Evolutionary conservation across 75 land plant genomes (phyloP).

Genomic region (Sequoia sempervirens): DNA sequence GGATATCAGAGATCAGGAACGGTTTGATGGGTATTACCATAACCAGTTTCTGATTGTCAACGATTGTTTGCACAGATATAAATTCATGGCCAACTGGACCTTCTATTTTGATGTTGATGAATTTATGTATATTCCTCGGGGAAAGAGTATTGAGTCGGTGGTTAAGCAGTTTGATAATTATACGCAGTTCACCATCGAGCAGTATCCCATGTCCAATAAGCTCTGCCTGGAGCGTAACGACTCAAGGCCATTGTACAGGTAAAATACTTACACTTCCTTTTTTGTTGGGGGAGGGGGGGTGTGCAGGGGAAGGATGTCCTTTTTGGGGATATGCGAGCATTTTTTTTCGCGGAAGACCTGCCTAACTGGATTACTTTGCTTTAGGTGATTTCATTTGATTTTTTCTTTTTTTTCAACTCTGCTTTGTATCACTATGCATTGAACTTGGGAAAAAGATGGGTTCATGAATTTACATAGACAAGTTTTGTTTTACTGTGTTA

Average conservation of each 20-base stretch:
- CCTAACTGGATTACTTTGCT: too few relatives aligned
- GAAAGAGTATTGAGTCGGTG: constrained; percentile 38
- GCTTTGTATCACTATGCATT: too few relatives aligned
- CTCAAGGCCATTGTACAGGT: not conserved
- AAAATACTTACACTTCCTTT: not conserved
- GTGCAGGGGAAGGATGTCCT: too few relatives aligned
- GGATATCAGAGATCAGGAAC: constrained; percentile 63
- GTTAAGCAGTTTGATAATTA: constrained; percentile 30
- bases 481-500: too few relatives aligned
- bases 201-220: constrained; percentile 65
- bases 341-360: too few relatives aligned
- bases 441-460: too few relatives aligned
- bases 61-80: constrained; percentile 77
- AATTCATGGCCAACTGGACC: constrained; percentile 70
- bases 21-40: constrained; percentile 81
- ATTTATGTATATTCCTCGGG: constrained; percentile 56
- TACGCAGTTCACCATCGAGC: constrained; percentile 81
- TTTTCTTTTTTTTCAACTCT: too few relatives aligned
- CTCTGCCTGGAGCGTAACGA: constrained; percentile 34
- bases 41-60: constrained; percentile 92
- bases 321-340: too few relatives aligned
- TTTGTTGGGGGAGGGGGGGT: too few relatives aligned
- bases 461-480: too few relatives aligned
- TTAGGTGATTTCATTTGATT: too few relatives aligned
- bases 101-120: constrained; percentile 95